Evolutionary conservation across 495 filamentous ascomycete genomes (phyloP), one percentile per base, ranked within the genome.

Genomic region (Jackrogersella multiformis): DNA sequence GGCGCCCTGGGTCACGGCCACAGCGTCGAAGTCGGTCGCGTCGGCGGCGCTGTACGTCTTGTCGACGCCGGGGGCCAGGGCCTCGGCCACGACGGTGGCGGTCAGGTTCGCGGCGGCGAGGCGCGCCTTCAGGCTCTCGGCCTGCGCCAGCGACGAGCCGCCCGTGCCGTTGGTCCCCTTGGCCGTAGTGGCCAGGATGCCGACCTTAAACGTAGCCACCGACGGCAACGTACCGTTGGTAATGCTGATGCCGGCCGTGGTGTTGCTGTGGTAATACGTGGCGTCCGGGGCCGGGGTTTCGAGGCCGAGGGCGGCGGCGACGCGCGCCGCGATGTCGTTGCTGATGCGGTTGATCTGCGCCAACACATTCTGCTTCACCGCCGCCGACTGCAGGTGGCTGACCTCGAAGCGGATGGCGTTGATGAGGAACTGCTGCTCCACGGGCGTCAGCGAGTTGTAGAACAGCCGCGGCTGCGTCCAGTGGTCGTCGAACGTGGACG

Each of bases 401-500:
- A 82, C 78, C 74, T 94, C 90, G 76, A 93, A 94, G 24, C 91
- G 88, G 59, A 92, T 86, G 1, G 89, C 90, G 76, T 94, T 89
- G 76, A 94, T 82, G 58, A 92, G 73, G 75, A 92, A 89, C 72
- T 94, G 91, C 73, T 92, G 85, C 70, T 93, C 91, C 0, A 85
- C 84, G 6, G 85, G 80, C 5, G 84, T 73, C 42, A 94, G 84
- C 0, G 89, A 92, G 84, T 92, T 92, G 83, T 84, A 92, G 78
- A 93, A 90, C 6, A 93, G 81, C 2, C 91, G 85, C 0, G 89
- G 85, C 70, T 94, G 91, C 2, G 86, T 86, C 89, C 90, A 94
- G 76, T 87, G 86, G 76, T 93, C 90, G 35, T 84, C 74, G 75
- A 94, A 93, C 10, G 87, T 89, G 0, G 87, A 75, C 39, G 87